phyloP scores from a whole-genome alignment of 192 early-diverging fungal genomes.

The Rhizophagus clarus region DNA sequence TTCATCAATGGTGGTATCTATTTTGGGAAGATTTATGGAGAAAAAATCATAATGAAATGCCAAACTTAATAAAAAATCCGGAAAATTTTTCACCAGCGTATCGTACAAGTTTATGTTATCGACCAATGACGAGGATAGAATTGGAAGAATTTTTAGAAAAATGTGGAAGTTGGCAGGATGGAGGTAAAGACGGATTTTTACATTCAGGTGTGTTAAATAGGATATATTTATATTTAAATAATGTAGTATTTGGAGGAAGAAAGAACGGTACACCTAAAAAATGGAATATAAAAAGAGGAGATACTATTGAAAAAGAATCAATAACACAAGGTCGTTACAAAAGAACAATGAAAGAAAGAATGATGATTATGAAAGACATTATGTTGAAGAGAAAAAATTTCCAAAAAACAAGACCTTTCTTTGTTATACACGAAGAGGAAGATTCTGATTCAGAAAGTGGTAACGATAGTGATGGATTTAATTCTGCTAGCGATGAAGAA shows the following conservation, averaged over 20 bases:
- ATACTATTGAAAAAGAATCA: background rate
- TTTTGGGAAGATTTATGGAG: constrained; percentile 73
- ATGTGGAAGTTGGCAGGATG: constrained; percentile 42
- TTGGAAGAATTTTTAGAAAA: constrained; percentile 57
- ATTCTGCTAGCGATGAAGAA: constrained; percentile 4
- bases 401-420: background rate
- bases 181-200: constrained; percentile 54
- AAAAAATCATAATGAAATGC: constrained; percentile 53
- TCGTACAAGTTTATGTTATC: constrained; percentile 59
- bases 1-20: constrained; percentile 63
- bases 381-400: background rate
- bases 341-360: background rate
- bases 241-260: constrained; percentile 39
- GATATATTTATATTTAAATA: constrained; percentile 61
- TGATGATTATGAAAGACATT: background rate
- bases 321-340: background rate
- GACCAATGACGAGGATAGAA: constrained; percentile 54
- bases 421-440: background rate
- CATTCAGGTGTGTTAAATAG: constrained; percentile 63
- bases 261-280: background rate
- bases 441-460: background rate
- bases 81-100: constrained; percentile 66
- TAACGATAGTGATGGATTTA: background rate
- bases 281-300: background rate
- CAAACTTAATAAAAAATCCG: constrained; percentile 45